Evolutionary conservation across 257 asterid genomes (phyloP), one percentile per base, ranked within the genome.

Genomic region (Hygrophila difformis): DNA sequence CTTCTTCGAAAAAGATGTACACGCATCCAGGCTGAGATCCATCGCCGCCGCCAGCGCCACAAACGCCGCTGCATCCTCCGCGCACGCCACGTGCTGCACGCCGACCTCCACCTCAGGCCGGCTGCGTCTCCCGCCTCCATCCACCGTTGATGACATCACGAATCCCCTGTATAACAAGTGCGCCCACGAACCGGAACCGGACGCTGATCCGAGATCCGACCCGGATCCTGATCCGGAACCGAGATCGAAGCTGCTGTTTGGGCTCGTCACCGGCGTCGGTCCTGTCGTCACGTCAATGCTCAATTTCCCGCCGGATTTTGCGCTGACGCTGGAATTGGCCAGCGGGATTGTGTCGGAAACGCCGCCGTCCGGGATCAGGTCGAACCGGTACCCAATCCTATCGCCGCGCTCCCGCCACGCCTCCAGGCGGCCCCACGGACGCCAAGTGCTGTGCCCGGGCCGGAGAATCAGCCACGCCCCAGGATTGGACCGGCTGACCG

Each of bases 401-500:
- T 66, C 65, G 1, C 70, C 71, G 9, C 49, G 45, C 28, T 81
- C 87, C 16, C 92, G 62, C 96, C 98, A 91, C 0, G 96, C 96
- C 69, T 91, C 96, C 2, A 91, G 88, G 8, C 94, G 87, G 28
- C 96, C 98, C 98, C 98, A 91, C 0, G 98, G 98, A 66, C 65
- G 69, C 96, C 96, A 91, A 1, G 96, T 86, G 54, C 72, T 66
- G 12, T 77, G 73, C 18, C 86, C 93, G 9, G 96, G 93, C 0
- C 95, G 74, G 51, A 91, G 96, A 14, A 91, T 86, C 43, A 91
- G 95, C 96, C 98, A 91, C 0, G 96, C 96, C 1, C 98, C 98
- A 0, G 98, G 98, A 38, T 86, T 91, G 18, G 98, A 79, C 38
- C 66, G 53, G 50, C 94, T 78, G 55, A 91, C 98, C 8, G 77